Base-by-base conservation (phyloP, 2,329 filamentous ascomycete species). In the Colletotrichum coccodes region DNA sequence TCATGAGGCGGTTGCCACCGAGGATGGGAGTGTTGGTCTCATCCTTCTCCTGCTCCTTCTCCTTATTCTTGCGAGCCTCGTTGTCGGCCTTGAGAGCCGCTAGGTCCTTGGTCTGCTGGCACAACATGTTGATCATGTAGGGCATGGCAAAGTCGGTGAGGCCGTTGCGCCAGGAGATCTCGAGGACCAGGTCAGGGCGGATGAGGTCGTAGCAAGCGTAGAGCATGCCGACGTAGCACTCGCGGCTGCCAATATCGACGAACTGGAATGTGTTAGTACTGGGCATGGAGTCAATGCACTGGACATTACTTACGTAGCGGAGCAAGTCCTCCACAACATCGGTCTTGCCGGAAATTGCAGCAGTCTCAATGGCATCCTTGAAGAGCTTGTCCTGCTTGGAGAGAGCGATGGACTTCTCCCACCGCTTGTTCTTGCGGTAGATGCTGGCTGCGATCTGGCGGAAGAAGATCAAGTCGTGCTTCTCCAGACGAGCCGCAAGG, bases 171-270 rank as follows among this genome's bases (percentile, higher is more conserved):
- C 96, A 99, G 68, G 96, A 98, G 66, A 99, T 89, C 84, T 99
- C 96, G 81, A 99, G 89, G 68, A 99, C 92, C 60, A 97, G 86
- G 77, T 98, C 94, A 4, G 97, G 92, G 21, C 94, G 94, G 74
- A 99, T 95, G 71, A 99, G 92, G 68, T 98, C 96, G 82, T 99
- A 97, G 87, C 96, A 99, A 60, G 97, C 92, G 79, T 99, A 99
- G 56, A 99, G 89, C 95, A 99, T 99, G 78, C 95, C 97, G n/a
- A 98, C 96, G 79, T 97, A 99, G 88, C 96, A 99, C 81, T 99
- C 96, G 71, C 95, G 94, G 86, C 95, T 97, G 75, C 97, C 96
- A 82, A 99, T 98, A 78, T 99, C 96, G 77, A 99, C 96, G 75
- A 99, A 99, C 95, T 98, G 79, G 2, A 64, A 14, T 23, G 42